Conservation (phyloP, 1,284 basidiomycete genomes). For the Omphalotus olearius region DNA sequence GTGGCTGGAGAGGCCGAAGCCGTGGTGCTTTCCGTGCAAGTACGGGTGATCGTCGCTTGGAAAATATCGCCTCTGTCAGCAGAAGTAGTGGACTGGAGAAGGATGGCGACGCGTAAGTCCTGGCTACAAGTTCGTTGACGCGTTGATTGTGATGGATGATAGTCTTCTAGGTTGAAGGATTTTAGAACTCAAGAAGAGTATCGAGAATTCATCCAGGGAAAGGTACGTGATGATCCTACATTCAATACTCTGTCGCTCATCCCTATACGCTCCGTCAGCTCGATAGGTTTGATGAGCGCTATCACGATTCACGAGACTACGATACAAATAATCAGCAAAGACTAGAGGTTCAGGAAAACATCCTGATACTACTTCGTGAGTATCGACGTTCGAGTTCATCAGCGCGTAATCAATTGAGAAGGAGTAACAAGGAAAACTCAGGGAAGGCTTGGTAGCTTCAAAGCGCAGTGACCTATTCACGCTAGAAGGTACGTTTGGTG, state of each 20-base stretch:
- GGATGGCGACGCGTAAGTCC: constrained; percentile 67
- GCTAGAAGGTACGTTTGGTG: constrained; percentile 47
- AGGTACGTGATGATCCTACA: constrained; percentile 34
- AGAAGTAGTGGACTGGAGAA: constrained; percentile 67
- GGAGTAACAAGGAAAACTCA: constrained; percentile 53
- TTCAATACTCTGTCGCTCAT: not conserved
- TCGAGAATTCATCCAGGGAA: constrained; percentile 53
- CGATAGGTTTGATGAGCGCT: constrained; percentile 34
- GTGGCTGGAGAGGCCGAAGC: not conserved
- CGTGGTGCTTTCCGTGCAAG: not conserved
- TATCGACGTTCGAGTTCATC: constrained; percentile 11
- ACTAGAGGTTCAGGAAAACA: constrained; percentile 55
- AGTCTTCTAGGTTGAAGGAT: constrained; percentile 51
- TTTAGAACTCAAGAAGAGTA: constrained; percentile 58
- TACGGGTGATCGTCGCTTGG: constrained; percentile 33
- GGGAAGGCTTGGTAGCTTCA: constrained; percentile 63
- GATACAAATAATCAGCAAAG: constrained; percentile 32
- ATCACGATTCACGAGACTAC: constrained; percentile 26
- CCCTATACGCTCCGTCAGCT: constrained; percentile 29
- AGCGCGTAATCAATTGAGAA: not conserved
- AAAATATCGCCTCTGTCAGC: constrained; percentile 64
- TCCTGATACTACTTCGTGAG: constrained; percentile 66
- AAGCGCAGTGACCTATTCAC: constrained; percentile 53
- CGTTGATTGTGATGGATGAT: constrained; percentile 24
- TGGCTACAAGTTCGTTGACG: not conserved